Evolutionary conservation across 805 yeast genomes (phyloP).

Genomic region (Maudiozyma turicensis): DNA sequence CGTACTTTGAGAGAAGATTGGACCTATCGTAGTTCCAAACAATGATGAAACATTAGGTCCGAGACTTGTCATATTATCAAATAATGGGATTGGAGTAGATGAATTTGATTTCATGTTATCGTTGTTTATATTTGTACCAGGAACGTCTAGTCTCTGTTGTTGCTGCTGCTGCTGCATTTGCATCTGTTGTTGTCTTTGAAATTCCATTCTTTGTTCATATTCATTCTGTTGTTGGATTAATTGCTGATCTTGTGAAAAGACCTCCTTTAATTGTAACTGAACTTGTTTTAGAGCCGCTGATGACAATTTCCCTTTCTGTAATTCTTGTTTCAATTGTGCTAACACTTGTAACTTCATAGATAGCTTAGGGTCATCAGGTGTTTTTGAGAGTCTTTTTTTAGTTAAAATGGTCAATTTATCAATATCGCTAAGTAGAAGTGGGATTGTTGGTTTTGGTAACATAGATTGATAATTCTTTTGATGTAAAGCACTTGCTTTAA

Average conservation of each 20-base stretch:
- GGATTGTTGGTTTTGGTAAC: constrained; percentile 25
- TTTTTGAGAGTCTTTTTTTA: constrained; percentile 23
- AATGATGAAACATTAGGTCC: constrained; percentile 10
- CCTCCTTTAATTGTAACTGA: constrained; percentile 34
- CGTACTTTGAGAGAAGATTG: constrained; percentile 10
- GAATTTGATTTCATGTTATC: background rate
- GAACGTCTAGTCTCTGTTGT: constrained; percentile 1
- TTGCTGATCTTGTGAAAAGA: constrained; percentile 32
- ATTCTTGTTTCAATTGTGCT: constrained; percentile 28
- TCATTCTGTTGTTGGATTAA: constrained; percentile 21
- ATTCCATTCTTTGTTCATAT: constrained; percentile 16
- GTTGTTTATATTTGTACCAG: background rate
- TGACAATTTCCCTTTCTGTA: constrained; percentile 28
- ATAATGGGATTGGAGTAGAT: constrained; percentile 3
- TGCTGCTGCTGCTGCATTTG: constrained; percentile 5
- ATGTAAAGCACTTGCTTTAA: constrained; percentile 44
- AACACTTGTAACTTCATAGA: constrained; percentile 28
- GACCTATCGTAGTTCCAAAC: constrained; percentile 12
- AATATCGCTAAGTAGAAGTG: constrained; percentile 27
- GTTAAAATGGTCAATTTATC: constrained; percentile 30
- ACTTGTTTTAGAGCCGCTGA: constrained; percentile 25
- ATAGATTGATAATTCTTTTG: constrained; percentile 27
- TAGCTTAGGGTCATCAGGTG: constrained; percentile 28
- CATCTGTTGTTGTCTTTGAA: constrained; percentile 5
- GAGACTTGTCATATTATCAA: background rate